Evolutionary conservation across 2,329 filamentous ascomycete genomes (phyloP), one percentile per base, ranked within the genome.

Genomic region (Phyllosticta citrichinensis): DNA sequence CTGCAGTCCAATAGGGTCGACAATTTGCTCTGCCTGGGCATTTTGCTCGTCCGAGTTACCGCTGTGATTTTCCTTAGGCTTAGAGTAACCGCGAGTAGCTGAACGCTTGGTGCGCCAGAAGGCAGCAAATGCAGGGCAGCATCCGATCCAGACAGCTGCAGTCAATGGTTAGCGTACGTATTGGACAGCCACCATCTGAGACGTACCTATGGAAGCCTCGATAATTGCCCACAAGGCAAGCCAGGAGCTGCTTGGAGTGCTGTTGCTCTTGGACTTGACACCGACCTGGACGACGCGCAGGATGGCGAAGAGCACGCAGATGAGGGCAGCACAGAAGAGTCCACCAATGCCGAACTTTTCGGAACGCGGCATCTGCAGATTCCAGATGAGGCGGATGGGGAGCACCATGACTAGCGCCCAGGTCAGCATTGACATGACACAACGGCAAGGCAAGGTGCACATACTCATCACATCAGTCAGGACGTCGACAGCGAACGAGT

Each of bases 211-310:
- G 25, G 71, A 67, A 10, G 66, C 66, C 62, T 75, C 73, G 33
- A 74, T 69, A 11, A 70, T 68, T 8, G 68, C 71, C 73, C 73
- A 75, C 19, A 75, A 62, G 5, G 69, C 68, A 11, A 75, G 62
- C 73, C 73, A 75, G 6, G 70, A 69, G 22, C 67, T 67, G n/a
- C 67, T 68, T 5, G 71, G 71, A 5, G 65, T 68, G 3, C 58
- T 66, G 50, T 65, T 66, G 52, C 67, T 68, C 2, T 65, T 64
- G n/a, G 67, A 63, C 11, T 67, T 65, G n/a, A 65, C 54, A 17
- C 71, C 70, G 27, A 75, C 66, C 35, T 74, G 69, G 3, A 73
- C 67, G 17, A 73, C 68, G 20, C 68, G 68, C 27, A 70, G 62
- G n/a, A 65, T 66, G 14, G 68, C 64, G 55, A 69, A 66, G 14